Evolutionary conservation across 1,284 basidiomycete species (phyloP), one percentile per base, ranked within the genome.

Genomic region (Ceratobasidium sp.): DNA sequence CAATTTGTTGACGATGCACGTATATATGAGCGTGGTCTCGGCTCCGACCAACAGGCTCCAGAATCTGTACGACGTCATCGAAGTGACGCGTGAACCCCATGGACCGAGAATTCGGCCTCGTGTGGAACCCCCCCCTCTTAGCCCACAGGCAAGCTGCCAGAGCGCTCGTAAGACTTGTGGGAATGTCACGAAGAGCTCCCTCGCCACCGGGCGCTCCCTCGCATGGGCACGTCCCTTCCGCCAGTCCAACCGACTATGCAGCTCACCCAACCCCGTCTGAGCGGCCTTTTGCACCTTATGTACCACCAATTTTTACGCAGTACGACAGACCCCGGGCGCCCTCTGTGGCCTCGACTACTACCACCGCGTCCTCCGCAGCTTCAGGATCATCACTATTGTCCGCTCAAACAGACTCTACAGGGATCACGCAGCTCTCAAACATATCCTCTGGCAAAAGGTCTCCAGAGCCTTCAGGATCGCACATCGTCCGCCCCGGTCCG

Each of bases 1-100:
- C 31, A 68, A 68, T 43, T 22, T 50, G 54, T 56, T 68, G 67
- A 68, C 67, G 32, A 22, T 35, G 53, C 38, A 45, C 47, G 3
- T 25, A 50, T 25, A 22, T 45, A 40, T n/a, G n/a, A n/a, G 8
- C 6, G n/a, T 50, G 47, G 22, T 50, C 47, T 50, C 38, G 50
- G 35, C 42, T 38, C 67, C 67, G 54, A 50, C 35, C 54, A 53
- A 56, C 12, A 3, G 47, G 29, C 47, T 12, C 47, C 29, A 50
- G 7, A 27, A 50, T 50, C 17, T 29, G 12, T 15, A 22, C 22
- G 47, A 50, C 47, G 47, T 50, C 47, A 50, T 50, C 47, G 25
- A 25, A 12, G 22, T 50, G 47, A 50, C 47, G 47, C 29, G 47
- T n/a, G 47, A 25, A 40, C 22, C 22, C 47, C 47, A 50, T 50